Conservation (phyloP, 768 basidiomycete species). For the Melanogaster broomeanus region DNA sequence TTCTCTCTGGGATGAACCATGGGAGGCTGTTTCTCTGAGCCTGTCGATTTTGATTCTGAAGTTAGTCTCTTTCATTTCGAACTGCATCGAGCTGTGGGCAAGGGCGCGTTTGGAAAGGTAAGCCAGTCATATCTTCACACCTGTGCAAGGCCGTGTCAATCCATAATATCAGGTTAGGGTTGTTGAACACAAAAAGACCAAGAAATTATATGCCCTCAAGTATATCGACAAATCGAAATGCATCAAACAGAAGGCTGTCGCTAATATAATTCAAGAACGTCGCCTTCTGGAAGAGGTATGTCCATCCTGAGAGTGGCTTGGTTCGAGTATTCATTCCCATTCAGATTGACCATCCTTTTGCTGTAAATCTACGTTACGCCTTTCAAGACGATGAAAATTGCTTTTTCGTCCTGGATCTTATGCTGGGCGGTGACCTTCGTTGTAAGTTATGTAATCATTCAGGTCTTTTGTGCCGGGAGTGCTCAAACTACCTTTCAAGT, state of each 20-base stretch:
- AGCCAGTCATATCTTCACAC: constrained; percentile 7
- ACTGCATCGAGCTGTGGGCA: constrained; percentile 92
- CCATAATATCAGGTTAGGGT: constrained; percentile 74
- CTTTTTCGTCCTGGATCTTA: constrained; percentile 96
- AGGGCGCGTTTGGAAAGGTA: constrained; percentile 98
- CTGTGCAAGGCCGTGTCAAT: constrained; percentile 6
- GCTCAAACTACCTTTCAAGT: constrained; percentile 45
- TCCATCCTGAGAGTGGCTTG: not conserved
- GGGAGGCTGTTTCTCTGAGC: constrained; percentile 66
- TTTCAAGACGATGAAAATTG: constrained; percentile 98
- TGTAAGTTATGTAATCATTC: constrained; percentile 51
- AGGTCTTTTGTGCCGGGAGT: not conserved
- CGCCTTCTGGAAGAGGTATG: constrained; percentile 87
- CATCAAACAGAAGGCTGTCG: constrained; percentile 87
- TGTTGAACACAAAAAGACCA: constrained; percentile 93
- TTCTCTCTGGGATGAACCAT: constrained; percentile 46
- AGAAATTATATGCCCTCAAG: constrained; percentile 92
- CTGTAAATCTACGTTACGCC: constrained; percentile 90
- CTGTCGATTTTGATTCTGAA: constrained; percentile 83
- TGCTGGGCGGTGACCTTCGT: constrained; percentile 93
- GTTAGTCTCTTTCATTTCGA: constrained; percentile 95
- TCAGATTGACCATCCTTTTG: constrained; percentile 86
- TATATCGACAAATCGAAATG: constrained; percentile 97
- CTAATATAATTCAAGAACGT: constrained; percentile 93
- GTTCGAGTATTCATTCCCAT: constrained; percentile 12